phyloP scores from a whole-genome alignment of 2,329 filamentous ascomycete genomes.

The Trichoderma semiorbis region DNA sequence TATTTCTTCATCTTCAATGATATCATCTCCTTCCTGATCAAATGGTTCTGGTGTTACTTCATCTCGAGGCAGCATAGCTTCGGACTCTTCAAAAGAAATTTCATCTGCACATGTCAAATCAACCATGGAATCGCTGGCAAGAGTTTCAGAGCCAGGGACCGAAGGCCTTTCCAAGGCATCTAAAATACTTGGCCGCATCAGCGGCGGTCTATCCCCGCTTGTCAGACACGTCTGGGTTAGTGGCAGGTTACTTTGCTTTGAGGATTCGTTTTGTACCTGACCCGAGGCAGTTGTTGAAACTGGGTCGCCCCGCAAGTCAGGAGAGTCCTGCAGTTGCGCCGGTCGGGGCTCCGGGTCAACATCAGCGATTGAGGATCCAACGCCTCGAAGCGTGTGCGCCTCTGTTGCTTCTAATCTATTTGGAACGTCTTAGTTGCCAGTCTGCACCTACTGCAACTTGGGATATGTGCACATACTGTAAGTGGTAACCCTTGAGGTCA shows the following conservation, averaged over 20 bases:
- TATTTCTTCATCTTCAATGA: not conserved
- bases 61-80: not conserved
- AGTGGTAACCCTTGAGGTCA: conserved; percentile 37
- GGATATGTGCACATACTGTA: conserved; percentile 18
- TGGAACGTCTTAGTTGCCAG: not conserved
- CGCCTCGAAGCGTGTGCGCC: conserved; percentile 22
- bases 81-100: not conserved
- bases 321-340: conserved; percentile 20
- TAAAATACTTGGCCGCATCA: not conserved
- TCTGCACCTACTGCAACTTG: too few species aligned
- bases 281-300: not conserved
- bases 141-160: not conserved
- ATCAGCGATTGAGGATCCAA: conserved; percentile 27
- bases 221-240: not conserved
- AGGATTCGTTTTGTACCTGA: not conserved
- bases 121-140: not conserved
- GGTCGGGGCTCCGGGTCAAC: conserved; percentile 20
- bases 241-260: not conserved
- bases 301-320: not conserved
- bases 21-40: not conserved
- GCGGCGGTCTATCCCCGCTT: not conserved
- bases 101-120: not conserved
- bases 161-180: not conserved
- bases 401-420: not conserved
- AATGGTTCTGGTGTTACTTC: not conserved